These are phyloP conservation scores for Vaccinium darrowii DNA, from an alignment of 148 eudicot species.

Conservation along the genomic window DNA sequence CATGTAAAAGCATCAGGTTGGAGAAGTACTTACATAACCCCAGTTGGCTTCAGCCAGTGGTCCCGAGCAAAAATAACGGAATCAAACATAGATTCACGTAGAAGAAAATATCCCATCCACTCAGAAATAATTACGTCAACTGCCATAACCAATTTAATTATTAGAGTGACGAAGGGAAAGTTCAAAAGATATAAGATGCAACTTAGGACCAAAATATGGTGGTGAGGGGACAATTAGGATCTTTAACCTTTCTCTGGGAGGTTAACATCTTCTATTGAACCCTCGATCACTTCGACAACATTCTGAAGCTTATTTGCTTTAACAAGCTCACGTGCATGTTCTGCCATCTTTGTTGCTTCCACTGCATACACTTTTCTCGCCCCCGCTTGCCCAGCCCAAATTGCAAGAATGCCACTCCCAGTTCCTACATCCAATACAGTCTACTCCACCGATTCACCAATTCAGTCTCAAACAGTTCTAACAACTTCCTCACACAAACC, in stretches of 20 bases:
- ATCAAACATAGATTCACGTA: slow-evolving; percentile 98
- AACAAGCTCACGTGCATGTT: slow-evolving; percentile 84
- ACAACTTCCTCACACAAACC: not conserved
- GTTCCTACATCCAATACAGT: slow-evolving; percentile 97
- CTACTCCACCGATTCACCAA: slow-evolving; percentile 42
- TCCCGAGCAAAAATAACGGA: slow-evolving; percentile 96
- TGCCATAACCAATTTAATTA: slow-evolving; percentile 33
- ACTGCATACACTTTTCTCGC: slow-evolving; percentile 97
- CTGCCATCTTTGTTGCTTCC: slow-evolving; percentile 96
- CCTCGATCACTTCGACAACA: slow-evolving; percentile 89
- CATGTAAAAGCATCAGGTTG: slow-evolving; percentile 4
- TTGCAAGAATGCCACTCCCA: slow-evolving; percentile 96
- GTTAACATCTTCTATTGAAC: slow-evolving; percentile 78
- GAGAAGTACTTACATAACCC: slow-evolving; percentile 72
- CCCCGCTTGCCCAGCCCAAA: slow-evolving; percentile 99
- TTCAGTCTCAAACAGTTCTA: slow-evolving; percentile 26
- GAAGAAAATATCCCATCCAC: slow-evolving; percentile 99
- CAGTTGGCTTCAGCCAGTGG: slow-evolving; percentile 89
- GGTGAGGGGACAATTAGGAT: not conserved
- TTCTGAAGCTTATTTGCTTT: slow-evolving; percentile 74
- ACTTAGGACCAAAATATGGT: slow-evolving; percentile 10
- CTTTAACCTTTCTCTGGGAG: slow-evolving; percentile 85
- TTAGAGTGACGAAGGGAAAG: slow-evolving; percentile 11
- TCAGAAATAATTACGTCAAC: slow-evolving; percentile 98
- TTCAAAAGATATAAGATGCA: not conserved